phyloP scores from a whole-genome alignment of 1,139 yeast species.

The Hansenula lynferdii region DNA sequence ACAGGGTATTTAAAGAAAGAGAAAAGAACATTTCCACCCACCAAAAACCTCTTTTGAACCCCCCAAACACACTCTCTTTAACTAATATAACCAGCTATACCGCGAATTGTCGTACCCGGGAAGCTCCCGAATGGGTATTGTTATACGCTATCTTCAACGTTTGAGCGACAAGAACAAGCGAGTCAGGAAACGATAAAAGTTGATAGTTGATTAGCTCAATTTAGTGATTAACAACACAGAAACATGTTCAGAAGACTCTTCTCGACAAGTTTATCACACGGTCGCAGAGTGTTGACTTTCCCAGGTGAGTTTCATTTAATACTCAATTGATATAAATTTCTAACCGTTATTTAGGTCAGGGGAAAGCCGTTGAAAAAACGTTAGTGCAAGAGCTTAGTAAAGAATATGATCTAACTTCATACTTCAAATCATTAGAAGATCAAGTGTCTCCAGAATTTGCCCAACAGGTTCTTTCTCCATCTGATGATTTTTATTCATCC shows the following conservation, averaged over 20 bases:
- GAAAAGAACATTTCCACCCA: too few relatives aligned
- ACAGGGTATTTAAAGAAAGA: too few relatives aligned
- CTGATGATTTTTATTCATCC: background rate
- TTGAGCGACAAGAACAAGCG: too few relatives aligned
- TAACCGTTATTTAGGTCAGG: background rate
- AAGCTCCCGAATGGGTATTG: too few relatives aligned
- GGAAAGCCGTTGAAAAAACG: constrained; percentile 1
- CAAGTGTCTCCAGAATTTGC: constrained; percentile 1
- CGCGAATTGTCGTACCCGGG: too few relatives aligned
- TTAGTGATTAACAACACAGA: too few relatives aligned
- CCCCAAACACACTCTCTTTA: too few relatives aligned
- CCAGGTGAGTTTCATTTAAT: background rate
- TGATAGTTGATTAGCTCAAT: background rate
- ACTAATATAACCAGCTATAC: too few relatives aligned
- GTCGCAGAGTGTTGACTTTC: background rate
- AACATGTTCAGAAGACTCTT: background rate
- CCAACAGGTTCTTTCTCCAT: background rate
- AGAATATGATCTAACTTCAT: background rate
- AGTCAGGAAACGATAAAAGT: too few relatives aligned
- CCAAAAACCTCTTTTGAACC: too few relatives aligned
- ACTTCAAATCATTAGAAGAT: background rate
- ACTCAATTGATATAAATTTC: background rate
- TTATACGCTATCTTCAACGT: too few relatives aligned
- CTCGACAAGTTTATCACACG: background rate
- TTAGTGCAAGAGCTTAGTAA: background rate